Percentiles rank a stretch among this genome's conserved stretches.
phyloP scores from a whole-genome alignment of 2,329 filamentous ascomycete species.

The Rhinocladiella mackenziei region DNA sequence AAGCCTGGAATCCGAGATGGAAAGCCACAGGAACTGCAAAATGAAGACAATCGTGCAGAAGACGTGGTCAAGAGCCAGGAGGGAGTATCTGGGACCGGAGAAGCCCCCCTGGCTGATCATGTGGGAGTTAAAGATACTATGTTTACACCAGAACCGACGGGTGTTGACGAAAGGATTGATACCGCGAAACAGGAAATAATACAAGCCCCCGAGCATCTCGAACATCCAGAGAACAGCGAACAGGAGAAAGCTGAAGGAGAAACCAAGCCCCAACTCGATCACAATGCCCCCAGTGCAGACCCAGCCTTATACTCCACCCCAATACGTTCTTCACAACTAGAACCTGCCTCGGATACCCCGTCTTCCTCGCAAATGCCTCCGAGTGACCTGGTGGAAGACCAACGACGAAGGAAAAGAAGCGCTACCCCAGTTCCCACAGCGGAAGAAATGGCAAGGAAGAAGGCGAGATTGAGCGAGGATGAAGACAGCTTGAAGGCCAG shows the following conservation, averaged over 20 bases:
- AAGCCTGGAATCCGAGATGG: not conserved
- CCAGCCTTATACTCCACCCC: not conserved
- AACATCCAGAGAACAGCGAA: conserved; percentile 2
- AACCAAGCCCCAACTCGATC: not conserved
- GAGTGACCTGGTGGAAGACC: conserved; percentile 47
- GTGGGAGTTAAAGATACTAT: not conserved
- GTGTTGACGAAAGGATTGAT: not conserved
- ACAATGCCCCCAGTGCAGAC: not conserved
- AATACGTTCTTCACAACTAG: not conserved
- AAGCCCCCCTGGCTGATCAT: not conserved
- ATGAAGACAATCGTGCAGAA: conserved; percentile 4
- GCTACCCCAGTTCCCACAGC: conserved; percentile 56
- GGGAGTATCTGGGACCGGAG: not conserved
- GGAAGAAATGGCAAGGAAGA: conserved; percentile 55
- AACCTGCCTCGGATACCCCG: conserved; percentile 6
- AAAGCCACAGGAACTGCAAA: conserved; percentile 1
- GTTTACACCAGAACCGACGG: not conserved
- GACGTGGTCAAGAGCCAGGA: not conserved
- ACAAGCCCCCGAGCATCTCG: not conserved
- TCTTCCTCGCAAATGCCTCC: conserved; percentile 11
- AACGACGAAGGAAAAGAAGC: conserved; percentile 63
- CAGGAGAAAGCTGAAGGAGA: conserved; percentile 1
- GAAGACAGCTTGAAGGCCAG: conserved; percentile 22
- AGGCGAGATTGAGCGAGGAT: conserved; percentile 44
- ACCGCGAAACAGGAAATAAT: not conserved